Percentiles rank a stretch among this genome's conserved stretches.
phyloP scores from a whole-genome alignment of 805 yeast species.

The Saccharomycopsis microspora region DNA sequence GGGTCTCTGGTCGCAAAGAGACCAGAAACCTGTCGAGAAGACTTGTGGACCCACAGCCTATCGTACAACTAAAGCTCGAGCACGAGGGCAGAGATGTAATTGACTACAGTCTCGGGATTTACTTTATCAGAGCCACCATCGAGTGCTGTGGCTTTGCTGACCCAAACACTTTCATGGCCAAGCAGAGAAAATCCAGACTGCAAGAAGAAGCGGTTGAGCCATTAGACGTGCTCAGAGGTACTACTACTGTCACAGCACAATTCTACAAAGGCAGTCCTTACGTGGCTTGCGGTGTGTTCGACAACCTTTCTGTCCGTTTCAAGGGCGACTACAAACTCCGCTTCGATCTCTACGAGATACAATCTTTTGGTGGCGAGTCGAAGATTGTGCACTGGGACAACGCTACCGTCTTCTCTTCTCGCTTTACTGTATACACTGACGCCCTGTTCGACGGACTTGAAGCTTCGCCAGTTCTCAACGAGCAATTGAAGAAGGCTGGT shows the following conservation, averaged over 20 bases:
- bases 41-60: constrained; percentile 17
- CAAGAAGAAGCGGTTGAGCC: constrained; percentile 5
- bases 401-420: constrained; percentile 6
- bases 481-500: constrained; percentile 15
- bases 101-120: constrained; percentile 14
- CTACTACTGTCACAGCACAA: constrained; percentile 15
- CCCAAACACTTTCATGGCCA: constrained; percentile 10
- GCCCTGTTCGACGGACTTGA: constrained; percentile 16
- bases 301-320: constrained; percentile 15
- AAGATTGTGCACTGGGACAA: constrained; percentile 12
- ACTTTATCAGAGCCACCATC: constrained; percentile 15
- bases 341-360: constrained; percentile 6
- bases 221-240: constrained; percentile 15
- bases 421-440: constrained; percentile 16
- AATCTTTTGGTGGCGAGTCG: neutral
- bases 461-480: constrained; percentile 14
- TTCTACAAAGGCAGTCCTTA: constrained; percentile 15
- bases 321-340: constrained; percentile 15
- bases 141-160: constrained; percentile 14
- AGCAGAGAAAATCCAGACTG: constrained; percentile 15
- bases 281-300: constrained; percentile 16
- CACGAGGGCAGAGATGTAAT: constrained; percentile 11
- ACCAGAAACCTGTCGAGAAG: constrained; percentile 15
- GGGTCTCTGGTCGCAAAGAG: constrained; percentile 16
- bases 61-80: constrained; percentile 12